Evolutionary conservation across 2,329 filamentous ascomycete genomes (phyloP), one percentile per base, ranked within the genome.

Genomic region (Arthrobotrys conoides): DNA sequence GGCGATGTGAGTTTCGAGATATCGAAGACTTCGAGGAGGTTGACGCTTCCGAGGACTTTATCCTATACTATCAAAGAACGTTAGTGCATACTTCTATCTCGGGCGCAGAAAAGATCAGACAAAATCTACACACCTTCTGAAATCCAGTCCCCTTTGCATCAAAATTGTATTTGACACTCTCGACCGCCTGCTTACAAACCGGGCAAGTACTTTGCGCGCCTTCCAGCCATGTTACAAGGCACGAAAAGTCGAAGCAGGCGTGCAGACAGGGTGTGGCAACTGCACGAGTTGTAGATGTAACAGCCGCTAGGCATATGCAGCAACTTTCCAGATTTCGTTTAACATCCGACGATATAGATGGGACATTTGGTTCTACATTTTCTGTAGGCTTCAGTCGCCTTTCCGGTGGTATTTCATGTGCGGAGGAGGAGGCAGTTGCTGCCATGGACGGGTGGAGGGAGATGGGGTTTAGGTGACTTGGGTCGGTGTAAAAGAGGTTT

Each of bases 241-340:
- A 79, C 6, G 70, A 73, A 68, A 79, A 79, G 61, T 79, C 70
- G 41, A 75, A 79, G 57, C 76, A 79, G 49, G 76, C 76, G 57
- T 79, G 76, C 3, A 79, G 70, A 22, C 76, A 79, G 0, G 70
- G 76, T 38, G 68, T 72, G 30, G 75, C 75, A 27, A 78, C 75
- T 8, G 75, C 75, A 2, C 75, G 75, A 51, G 63, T 78, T 18
- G 75, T 46, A 69, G 75, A 78, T 5, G 63, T 64, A 44, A 78
- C 38, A 8, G 68, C 0, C 22, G 63, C 53, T 6, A 78, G 24
- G 38, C 75, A 78, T 24, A 78, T 78, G 16, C 75, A 78, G 38
- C 75, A 78, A 41, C 55, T 64, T 64, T 78, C 75, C 5, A 65
- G 75, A 9, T 16, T 64, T 46, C 41, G 22, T 10, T 41, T 57